Percentiles rank a stretch among this genome's conserved stretches.
These are phyloP conservation scores for Priceomyces haplophilus DNA, from an alignment of 805 yeast species.

Conservation along the genomic window DNA sequence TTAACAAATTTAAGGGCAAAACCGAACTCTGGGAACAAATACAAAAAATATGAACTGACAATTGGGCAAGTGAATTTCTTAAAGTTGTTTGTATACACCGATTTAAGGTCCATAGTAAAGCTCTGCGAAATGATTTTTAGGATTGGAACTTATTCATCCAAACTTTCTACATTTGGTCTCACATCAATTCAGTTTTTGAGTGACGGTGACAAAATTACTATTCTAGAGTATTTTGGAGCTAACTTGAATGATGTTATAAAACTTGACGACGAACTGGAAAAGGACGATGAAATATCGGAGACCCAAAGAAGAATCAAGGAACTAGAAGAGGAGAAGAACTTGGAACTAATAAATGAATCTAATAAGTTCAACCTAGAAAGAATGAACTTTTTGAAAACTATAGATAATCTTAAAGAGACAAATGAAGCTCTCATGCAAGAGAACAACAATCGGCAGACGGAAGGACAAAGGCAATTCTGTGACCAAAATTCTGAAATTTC, in stretches of 20 bases:
- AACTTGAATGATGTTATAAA: constrained; percentile 5
- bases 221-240: constrained; percentile 11
- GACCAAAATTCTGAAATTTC: constrained; percentile 5
- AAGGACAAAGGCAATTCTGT: neutral
- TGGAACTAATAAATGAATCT: constrained; percentile 5
- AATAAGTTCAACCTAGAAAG: constrained; percentile 4
- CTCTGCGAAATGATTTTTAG: constrained; percentile 16
- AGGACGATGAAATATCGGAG: neutral
- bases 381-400: neutral
- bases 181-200: constrained; percentile 15
- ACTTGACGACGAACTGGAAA: constrained; percentile 1
- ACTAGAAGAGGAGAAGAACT: constrained; percentile 1
- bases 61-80: constrained; percentile 10
- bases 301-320: neutral
- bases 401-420: constrained; percentile 1
- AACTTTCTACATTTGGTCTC: constrained; percentile 17
- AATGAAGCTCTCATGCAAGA: constrained; percentile 1
- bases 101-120: constrained; percentile 12
- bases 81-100: constrained; percentile 13
- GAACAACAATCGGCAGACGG: neutral
- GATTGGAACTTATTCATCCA: constrained; percentile 22
- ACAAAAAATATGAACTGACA: constrained; percentile 5
- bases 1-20: constrained; percentile 7
- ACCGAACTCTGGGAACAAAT: constrained; percentile 1
- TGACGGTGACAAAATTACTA: constrained; percentile 13